Base-by-base conservation (phyloP, 805 yeast genomes). In the Geotrichum ghanense region DNA sequence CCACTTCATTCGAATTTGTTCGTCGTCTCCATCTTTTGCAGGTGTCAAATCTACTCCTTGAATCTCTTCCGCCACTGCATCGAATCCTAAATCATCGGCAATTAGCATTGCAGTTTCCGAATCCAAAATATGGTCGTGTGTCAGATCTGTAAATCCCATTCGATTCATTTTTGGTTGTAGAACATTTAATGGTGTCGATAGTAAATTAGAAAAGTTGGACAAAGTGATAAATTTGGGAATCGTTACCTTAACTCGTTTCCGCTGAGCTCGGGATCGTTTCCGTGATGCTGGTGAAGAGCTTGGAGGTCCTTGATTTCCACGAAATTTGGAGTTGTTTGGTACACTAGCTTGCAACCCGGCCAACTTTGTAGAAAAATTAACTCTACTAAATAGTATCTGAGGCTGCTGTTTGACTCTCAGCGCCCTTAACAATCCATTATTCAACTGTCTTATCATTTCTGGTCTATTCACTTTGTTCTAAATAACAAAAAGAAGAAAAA, bases 81-180 rank as follows among this genome's bases (percentile, higher is more conserved):
- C 83, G 56, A 76, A 84, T 7, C 92, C 92, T 55, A 77, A 84
- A 57, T 92, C 97, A 59, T 85, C 94, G 0, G 96, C 90, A 53
- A 92, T 80, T 48, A 92, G 67, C 19, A 81, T 74, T 0, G 95
- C 92, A 27, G 86, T 86, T 56, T 89, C 97, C 49, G 73, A 78
- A 52, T 92, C 95, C 23, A 92, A 64, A 53, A 92, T 84, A 62
- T 78, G 83, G 57, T 85, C 84, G 54, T 82, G 81, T 3, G 49
- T 41, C 19, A 68, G 59, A 31, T 87, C 75, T 48, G 81, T 82
- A 59, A 83, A 89, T 0, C 97, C 97, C 55, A 87, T 68, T 1
- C 67, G 74, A 45, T 68, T 66, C 65, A 90, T 69, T 45, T 76
- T 78, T 26, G 63, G 62, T 43, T 82, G 68, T 3, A 92, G 68